Percentiles rank a stretch among this genome's conserved stretches.
Evolutionary conservation across 257 asterid species (phyloP).

Genomic region (Jaltomata sinuosa): DNA sequence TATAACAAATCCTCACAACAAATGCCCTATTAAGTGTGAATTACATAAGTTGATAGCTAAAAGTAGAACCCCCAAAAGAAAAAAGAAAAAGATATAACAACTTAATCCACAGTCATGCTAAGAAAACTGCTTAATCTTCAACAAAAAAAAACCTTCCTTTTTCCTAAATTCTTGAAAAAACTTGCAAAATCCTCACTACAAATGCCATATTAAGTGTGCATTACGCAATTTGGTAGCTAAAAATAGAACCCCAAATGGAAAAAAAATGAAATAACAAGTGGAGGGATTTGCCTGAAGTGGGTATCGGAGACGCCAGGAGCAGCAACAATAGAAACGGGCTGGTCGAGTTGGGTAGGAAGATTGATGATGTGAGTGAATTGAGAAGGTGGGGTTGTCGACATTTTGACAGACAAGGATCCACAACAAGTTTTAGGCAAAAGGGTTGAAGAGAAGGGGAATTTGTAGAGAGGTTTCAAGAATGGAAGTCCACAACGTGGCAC

Average conservation of each 20-base stretch:
- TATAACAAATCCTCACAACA: not conserved
- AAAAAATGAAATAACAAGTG: not conserved
- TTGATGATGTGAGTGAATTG: conserved; percentile 33
- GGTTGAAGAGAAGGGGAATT: conserved; percentile 13
- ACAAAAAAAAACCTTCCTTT: not conserved
- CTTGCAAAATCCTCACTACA: not conserved
- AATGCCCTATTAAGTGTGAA: not conserved
- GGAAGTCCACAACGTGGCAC: not conserved
- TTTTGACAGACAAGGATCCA: conserved; percentile 19
- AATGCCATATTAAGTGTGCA: not conserved
- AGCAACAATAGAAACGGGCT: conserved; percentile 52
- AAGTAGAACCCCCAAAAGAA: not conserved
- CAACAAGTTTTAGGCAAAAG: not conserved
- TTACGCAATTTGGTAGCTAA: not conserved
- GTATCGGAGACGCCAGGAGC: conserved; percentile 62
- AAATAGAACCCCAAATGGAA: not conserved
- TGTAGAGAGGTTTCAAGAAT: conserved; percentile 11
- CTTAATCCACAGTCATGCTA: not conserved
- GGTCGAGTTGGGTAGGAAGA: conserved; percentile 51
- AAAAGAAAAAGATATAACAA: not conserved
- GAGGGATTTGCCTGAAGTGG: conserved; percentile 50
- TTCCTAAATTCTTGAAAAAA: not conserved
- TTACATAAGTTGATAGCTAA: not conserved
- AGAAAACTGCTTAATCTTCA: not conserved
- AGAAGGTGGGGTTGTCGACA: conserved; percentile 47